Evolutionary conservation across 148 eudicot species (phyloP), one percentile per base, ranked within the genome.

Genomic region (Diospyros kaki): DNA sequence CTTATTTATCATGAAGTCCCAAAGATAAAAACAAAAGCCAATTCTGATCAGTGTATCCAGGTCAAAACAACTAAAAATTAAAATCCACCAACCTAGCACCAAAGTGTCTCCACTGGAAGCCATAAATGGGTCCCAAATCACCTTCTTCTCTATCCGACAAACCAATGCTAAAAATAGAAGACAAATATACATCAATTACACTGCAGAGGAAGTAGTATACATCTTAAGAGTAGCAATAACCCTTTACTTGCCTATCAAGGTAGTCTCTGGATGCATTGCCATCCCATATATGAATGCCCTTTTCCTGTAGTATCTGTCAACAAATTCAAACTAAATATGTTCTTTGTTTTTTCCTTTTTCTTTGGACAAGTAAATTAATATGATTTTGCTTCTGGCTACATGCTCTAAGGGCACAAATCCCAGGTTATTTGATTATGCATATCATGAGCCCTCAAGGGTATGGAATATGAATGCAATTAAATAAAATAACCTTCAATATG

Each of bases 31-130:
- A 66, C 55, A 3, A 9, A 8, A 51, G 48, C 41, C 38, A 18
- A 69, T 50, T 43, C 7, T 38, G 10, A 4, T 52, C 17, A 43
- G 4, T 14, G 48, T 42, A 63, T 13, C 44, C 51, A 42, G 42
- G 39, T 40, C 41, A 62, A 69, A 64, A 56, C 40, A 77, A 61
- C 43, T 46, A 53, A 39, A 38, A 40, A 56, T 53, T 42, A 53
- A 0, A 54, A 42, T 45, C 41, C 52, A 64, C 75, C 60, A 76
- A 94, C 98, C 93, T 95, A 45, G 98, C 97, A 58, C 98, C 97
- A 79, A 89, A 92, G 69, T 92, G 96, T 74, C 98, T 86, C 97
- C 98, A 92, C 82, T 95, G 98, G 66, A 95, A 95, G n/a, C 98
- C 98, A 76, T 95, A 95, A 56, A 92, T 77, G 65, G 97, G 98